These are phyloP conservation scores for Pugionium cornutum DNA, from an alignment of 345 rosid genomes.

Conservation along the genomic window DNA sequence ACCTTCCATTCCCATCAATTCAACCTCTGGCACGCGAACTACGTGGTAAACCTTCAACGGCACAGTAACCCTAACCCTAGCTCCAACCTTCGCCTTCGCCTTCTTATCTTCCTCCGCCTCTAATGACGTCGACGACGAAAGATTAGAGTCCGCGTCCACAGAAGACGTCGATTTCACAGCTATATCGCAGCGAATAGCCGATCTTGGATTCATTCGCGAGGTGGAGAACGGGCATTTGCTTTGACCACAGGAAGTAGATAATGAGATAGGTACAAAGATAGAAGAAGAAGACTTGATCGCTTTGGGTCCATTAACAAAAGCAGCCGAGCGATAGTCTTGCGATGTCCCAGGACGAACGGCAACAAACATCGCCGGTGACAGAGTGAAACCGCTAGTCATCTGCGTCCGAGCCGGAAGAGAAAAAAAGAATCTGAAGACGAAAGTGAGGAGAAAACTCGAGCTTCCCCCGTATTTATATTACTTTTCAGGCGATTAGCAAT, in stretches of 20 bases:
- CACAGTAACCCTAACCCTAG: constrained; percentile 68
- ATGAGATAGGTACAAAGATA: constrained; percentile 14
- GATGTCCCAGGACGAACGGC: constrained; percentile 37
- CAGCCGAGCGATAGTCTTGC: constrained; percentile 5
- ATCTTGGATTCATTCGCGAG: constrained; percentile 28
- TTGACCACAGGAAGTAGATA: constrained; percentile 20
- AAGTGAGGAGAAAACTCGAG: neutral
- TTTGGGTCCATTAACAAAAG: constrained; percentile 2
- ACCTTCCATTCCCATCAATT: constrained; percentile 83
- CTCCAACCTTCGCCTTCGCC: constrained; percentile 53
- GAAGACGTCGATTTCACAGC: constrained; percentile 45
- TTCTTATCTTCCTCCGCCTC: constrained; percentile 41
- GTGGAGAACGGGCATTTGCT: constrained; percentile 33
- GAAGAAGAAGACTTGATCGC: constrained; percentile 24
- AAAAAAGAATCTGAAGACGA: neutral
- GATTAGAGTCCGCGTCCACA: constrained; percentile 29
- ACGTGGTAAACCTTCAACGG: constrained; percentile 91
- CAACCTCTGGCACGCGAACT: constrained; percentile 68
- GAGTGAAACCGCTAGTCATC: constrained; percentile 37
- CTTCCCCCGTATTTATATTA: neutral
- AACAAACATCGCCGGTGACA: constrained; percentile 38
- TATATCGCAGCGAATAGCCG: constrained; percentile 42
- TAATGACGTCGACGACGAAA: constrained; percentile 34
- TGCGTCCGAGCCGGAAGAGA: constrained; percentile 23
- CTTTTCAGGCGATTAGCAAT: neutral